phyloP scores from a whole-genome alignment of 225 moss, liverwort and hornwort species.

The Polytrichum formosum region DNA sequence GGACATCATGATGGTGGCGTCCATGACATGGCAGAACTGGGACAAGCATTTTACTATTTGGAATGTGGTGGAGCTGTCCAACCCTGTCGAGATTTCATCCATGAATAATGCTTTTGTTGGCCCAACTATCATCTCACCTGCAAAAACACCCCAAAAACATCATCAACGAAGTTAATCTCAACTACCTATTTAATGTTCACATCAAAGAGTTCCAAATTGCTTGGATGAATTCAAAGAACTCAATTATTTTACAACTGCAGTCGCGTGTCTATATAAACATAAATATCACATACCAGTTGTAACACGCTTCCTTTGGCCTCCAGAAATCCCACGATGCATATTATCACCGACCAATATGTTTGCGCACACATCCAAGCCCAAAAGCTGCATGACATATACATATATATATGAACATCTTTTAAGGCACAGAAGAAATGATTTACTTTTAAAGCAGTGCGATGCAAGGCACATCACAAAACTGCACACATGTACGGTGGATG shows the following conservation, averaged over 20 bases:
- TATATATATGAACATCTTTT: too few relatives aligned
- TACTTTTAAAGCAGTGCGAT: too few relatives aligned
- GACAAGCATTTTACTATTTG: constrained; percentile 78
- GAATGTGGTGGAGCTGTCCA: constrained; percentile 88
- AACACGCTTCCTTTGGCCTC: constrained; percentile 66
- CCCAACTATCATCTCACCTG: constrained; percentile 95
- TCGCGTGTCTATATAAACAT: not conserved
- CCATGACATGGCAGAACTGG: constrained; percentile 72
- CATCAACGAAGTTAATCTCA: too few relatives aligned
- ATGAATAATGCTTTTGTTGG: constrained; percentile 86
- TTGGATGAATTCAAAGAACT: too few relatives aligned
- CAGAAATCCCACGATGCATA: constrained; percentile 66
- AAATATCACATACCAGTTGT: constrained; percentile 40
- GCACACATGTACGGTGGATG: too few relatives aligned
- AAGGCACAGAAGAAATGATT: too few relatives aligned
- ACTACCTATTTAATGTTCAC: too few relatives aligned
- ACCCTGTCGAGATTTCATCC: constrained; percentile 91
- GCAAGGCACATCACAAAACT: too few relatives aligned
- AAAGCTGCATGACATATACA: constrained; percentile 20
- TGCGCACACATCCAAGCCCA: constrained; percentile 45
- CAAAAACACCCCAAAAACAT: too few relatives aligned
- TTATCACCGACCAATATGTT: constrained; percentile 50
- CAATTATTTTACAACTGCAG: too few relatives aligned
- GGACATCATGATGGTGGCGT: constrained; percentile 69
- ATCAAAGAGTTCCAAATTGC: too few relatives aligned